Evolutionary conservation across 345 rosid species (phyloP).

Genomic region (Ceriops decandra): DNA sequence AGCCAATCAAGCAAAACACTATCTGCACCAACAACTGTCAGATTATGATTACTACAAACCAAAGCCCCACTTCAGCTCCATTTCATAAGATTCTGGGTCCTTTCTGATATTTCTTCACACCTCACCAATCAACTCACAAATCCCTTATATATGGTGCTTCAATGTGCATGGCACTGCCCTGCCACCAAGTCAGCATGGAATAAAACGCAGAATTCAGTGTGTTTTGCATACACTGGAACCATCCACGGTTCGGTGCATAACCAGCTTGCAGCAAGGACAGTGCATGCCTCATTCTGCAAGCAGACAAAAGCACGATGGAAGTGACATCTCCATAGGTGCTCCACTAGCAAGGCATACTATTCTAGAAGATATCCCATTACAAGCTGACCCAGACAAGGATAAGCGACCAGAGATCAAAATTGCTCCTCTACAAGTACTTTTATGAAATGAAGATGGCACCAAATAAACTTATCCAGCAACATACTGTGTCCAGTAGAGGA

Average conservation of each 20-base stretch:
- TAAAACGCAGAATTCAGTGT: no score
- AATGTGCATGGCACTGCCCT: neutral
- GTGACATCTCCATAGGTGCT: no score
- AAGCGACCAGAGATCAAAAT: no score
- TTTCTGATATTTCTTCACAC: neutral
- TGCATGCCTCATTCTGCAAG: no score
- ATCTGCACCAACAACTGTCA: neutral
- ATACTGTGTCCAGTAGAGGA: neutral
- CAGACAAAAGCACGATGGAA: neutral
- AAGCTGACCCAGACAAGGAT: no score
- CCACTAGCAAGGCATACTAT: no score
- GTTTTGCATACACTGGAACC: no score
- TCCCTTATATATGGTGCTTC: neutral
- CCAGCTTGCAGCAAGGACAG: neutral
- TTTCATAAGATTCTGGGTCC: neutral
- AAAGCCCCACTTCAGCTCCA: no score
- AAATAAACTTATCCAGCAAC: neutral
- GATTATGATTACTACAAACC: no score
- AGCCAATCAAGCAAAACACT: constrained; percentile 5
- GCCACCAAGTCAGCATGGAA: neutral
- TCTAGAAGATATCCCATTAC: no score
- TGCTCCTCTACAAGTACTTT: no score
- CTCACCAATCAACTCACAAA: neutral
- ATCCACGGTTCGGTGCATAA: neutral
- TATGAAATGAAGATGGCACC: no score